Base-by-base conservation (phyloP, 2,329 filamentous ascomycete species). In the Huntiella bhutanensis region DNA sequence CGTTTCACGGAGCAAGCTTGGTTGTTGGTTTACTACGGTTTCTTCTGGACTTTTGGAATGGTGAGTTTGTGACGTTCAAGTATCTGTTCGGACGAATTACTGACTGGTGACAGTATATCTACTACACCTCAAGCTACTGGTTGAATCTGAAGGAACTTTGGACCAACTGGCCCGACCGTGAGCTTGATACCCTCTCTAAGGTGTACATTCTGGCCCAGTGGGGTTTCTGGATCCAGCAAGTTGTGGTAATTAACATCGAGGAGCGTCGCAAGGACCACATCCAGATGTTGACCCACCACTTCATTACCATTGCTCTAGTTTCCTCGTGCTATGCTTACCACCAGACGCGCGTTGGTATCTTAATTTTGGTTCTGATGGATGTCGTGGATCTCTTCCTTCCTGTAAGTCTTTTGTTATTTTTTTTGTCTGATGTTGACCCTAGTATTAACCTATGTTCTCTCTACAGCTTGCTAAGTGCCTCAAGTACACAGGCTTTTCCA, bases 241-340 rank as follows among this genome's bases (percentile, higher is more conserved):
- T 96, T 53, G 68, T 95, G 32, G 84, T 95, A 49, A 84, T 96
- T 59, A 81, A 95, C 62, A 86, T 96, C 50, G 91, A 98, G 63
- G 83, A 92, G 63, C 77, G 82, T 53, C 75, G 91, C 56, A 96
- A 96, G 65, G 91, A 98, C 56, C 81, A 95, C 62, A 82, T 77
- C 66, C 88, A 96, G 62, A 96, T 96, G 91, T 77, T 96, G 54
- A 80, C 77, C 13, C 91, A 96, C 61, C 91, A 98, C 64, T 74
- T 95, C 58, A 77, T 96, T 59, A 98, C 91, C 15, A 83, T 79
- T 56, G 67, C 69, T 4, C 75, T 98, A 39, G 77, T 98, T 52
- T 77, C 77, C 48, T 72, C 77, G 32, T 88, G 82, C 53, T 96
- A 96, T 60, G 74, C 77, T 53, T 94, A 92, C 60, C 79, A 88